Evolutionary conservation across 257 asterid genomes (phyloP).

Genomic region (Solanum microdontum): DNA sequence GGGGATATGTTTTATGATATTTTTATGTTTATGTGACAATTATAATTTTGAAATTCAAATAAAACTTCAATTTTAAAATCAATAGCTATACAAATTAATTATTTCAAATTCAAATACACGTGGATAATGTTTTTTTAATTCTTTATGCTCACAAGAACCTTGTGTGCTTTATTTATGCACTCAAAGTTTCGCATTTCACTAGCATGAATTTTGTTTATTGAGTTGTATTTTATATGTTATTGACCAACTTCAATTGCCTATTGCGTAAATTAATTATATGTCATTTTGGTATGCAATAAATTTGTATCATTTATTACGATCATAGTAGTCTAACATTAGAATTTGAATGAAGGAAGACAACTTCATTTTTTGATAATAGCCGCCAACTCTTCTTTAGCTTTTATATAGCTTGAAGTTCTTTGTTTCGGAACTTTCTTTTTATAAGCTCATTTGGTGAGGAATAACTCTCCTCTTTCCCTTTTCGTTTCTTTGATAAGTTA

Average conservation of each 20-base stretch:
- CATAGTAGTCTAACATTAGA: too few relatives aligned
- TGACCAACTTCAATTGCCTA: not conserved
- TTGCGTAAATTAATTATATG: not conserved
- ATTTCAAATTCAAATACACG: not conserved
- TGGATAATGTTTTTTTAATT: not conserved
- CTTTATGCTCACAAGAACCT: not conserved
- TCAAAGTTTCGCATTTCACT: not conserved
- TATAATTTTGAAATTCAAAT: too few relatives aligned
- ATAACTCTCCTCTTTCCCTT: too few relatives aligned
- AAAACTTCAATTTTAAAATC: not conserved
- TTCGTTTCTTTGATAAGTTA: too few relatives aligned
- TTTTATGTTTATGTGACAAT: rapidly evolving
- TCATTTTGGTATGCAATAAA: not conserved
- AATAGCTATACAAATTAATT: too few relatives aligned
- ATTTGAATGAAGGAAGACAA: too few relatives aligned
- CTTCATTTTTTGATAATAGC: too few relatives aligned
- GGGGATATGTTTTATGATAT: not conserved
- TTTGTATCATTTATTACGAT: too few relatives aligned
- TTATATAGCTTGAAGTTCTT: too few relatives aligned
- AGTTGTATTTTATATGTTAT: not conserved
- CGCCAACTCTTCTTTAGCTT: too few relatives aligned
- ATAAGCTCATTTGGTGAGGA: too few relatives aligned
- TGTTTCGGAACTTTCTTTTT: too few relatives aligned
- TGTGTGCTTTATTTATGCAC: not conserved
- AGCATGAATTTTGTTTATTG: not conserved